Base-by-base conservation (phyloP, 805 yeast genomes). In the Saitoella complicata region DNA sequence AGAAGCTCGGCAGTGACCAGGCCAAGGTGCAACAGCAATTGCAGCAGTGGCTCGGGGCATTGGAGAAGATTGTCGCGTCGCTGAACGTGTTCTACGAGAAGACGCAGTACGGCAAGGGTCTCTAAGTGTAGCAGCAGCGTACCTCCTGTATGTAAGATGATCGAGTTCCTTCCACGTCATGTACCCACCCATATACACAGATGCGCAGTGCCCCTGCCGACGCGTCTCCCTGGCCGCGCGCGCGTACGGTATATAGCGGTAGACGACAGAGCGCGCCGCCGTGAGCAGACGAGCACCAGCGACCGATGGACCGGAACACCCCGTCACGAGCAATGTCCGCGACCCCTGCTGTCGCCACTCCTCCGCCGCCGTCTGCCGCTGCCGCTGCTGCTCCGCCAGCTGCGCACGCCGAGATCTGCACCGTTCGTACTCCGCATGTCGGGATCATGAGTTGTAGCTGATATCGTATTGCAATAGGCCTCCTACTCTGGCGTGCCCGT, bases 61-160 rank as follows among this genome's bases (percentile, higher is more conserved):
- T 85, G 53, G 91, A 81, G 63, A 64, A 67, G 42, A 76, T 84
- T 52, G 94, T 86, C 42, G 63, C 70, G 50, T 73, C 73, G 58
- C 79, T 85, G 56, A 67, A 80, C 66, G 80, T 71, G 38, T 86
- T 85, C 65, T 78, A 78, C 54, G 78, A 73, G 50, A 68, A 74
- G 52, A 94, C 94, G 42, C 80, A 81, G 65, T 84, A 83, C 62
- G 94, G 88, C 52, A 84, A 85, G 67, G 95, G 95, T 37, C 70
- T 84, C 61, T 83, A 72, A 59, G 41, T 30, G 3, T 33, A 9
- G 10, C 36, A 2, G 36, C 36, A 11, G 10, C 35, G 8, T n/a
- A n/a, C n/a, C n/a, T n/a, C n/a, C n/a, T n/a, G n/a, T n/a, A n/a
- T n/a, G n/a, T n/a, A n/a, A n/a, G n/a, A n/a, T n/a, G n/a, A n/a